A percentile compares a stretch with the other conserved stretches of the same genome.
Conservation (phyloP, 306 rosid genomes). For the Gleditsia sinensis region DNA sequence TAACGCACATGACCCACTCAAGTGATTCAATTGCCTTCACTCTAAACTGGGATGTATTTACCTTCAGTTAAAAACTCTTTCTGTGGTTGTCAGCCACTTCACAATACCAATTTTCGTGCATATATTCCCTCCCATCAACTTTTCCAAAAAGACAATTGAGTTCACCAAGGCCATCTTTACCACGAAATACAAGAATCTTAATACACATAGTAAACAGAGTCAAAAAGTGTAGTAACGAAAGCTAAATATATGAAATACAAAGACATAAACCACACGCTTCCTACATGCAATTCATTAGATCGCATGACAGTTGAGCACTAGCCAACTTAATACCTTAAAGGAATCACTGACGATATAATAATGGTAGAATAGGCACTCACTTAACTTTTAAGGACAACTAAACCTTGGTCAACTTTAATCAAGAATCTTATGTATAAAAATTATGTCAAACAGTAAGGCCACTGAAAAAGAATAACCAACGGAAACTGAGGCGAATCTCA, state of each 20-base stretch:
- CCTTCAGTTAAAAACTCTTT: constrained; percentile 52
- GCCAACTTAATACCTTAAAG: constrained; percentile 17
- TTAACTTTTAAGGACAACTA: background rate
- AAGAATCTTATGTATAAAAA: constrained; percentile 2
- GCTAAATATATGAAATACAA: constrained; percentile 29
- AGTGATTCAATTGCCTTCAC: too few species aligned
- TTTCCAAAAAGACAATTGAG: constrained; percentile 54
- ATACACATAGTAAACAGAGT: constrained; percentile 40
- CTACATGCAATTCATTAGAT: constrained; percentile 24
- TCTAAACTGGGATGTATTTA: constrained; percentile 39
- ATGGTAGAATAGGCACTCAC: constrained; percentile 8
- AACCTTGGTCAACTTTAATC: background rate
- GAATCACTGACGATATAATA: constrained; percentile 19
- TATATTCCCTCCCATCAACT: constrained; percentile 77
- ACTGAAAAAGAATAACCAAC: constrained; percentile 26
- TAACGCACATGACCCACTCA: constrained; percentile 49
- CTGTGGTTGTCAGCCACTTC: constrained; percentile 60
- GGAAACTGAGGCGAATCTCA: constrained; percentile 13
- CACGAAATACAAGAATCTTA: constrained; percentile 52
- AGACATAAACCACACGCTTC: constrained; percentile 16
- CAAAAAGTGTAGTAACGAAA: constrained; percentile 28
- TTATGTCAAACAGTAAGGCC: constrained; percentile 13
- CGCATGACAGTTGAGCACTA: background rate
- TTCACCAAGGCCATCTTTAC: constrained; percentile 49
- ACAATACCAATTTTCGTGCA: constrained; percentile 53